A percentile compares a stretch with the other conserved stretches of the same genome.
These are phyloP conservation scores for Biscogniauxia marginata DNA, from an alignment of 2,329 filamentous ascomycete species.

Conservation along the genomic window DNA sequence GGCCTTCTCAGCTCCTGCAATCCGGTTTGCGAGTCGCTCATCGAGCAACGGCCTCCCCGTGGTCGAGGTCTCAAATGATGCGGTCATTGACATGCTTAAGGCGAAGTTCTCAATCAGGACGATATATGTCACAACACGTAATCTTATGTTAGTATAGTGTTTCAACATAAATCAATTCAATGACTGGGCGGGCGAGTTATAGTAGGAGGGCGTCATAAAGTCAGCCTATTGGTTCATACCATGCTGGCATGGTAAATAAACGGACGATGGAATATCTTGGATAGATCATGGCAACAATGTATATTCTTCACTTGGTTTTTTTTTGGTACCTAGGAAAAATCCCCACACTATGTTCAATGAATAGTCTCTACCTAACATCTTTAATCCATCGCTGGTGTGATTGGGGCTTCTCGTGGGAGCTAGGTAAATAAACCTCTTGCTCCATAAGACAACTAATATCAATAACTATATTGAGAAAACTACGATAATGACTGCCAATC, in stretches of 20 bases:
- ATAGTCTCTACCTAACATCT: no score
- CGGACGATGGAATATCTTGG: no score
- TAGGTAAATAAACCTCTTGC: no score
- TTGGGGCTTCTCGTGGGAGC: no score
- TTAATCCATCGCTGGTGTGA: no score
- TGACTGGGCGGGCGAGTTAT: not conserved
- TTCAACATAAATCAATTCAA: not conserved
- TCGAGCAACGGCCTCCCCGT: conserved; percentile 25
- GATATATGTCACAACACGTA: conserved; percentile 26
- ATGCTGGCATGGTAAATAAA: not conserved
- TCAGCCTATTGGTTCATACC: not conserved
- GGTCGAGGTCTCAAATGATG: conserved; percentile 21
- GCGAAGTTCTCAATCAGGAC: conserved; percentile 21
- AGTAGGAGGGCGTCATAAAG: not conserved
- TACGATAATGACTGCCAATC: no score
- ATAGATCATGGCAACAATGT: no score
- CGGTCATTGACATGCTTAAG: conserved; percentile 21
- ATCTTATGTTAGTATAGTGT: conserved; percentile 25
- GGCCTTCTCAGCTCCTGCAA: conserved; percentile 24
- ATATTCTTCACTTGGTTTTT: no score
- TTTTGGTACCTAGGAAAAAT: no score
- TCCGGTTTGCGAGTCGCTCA: conserved; percentile 25
- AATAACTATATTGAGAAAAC: no score
- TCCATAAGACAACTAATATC: no score
- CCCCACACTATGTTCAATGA: no score